Conservation (phyloP, 352 stramenopile genomes). For the Phytophthora sojae region DNA sequence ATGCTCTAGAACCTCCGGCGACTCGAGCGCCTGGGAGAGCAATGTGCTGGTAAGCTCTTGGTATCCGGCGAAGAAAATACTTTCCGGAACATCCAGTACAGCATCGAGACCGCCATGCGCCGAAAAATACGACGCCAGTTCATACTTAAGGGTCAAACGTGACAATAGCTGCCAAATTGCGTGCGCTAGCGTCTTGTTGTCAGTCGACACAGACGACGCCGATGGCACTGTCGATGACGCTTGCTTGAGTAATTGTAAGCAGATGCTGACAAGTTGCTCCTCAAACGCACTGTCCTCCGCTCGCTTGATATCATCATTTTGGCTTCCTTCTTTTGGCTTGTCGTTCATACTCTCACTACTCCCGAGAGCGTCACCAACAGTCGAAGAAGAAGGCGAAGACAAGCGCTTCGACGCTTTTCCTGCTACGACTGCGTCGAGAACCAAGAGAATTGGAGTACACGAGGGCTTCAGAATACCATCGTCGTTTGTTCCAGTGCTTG, state of each 20-base stretch:
- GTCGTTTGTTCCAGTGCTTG: slow-evolving; percentile 2
- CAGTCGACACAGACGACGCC: not conserved
- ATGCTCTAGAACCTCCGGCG: slow-evolving; percentile 82
- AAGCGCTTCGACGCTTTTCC: slow-evolving; percentile 29
- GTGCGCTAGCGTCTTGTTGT: slow-evolving; percentile 52
- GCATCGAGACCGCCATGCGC: slow-evolving; percentile 61
- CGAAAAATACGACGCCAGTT: slow-evolving; percentile 73
- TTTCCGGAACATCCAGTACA: slow-evolving; percentile 57
- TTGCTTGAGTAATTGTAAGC: slow-evolving; percentile 40
- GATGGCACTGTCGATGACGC: slow-evolving; percentile 18
- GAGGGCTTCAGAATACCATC: slow-evolving; percentile 41
- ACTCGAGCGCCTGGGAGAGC: slow-evolving; percentile 81
- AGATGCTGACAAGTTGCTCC: slow-evolving; percentile 47
- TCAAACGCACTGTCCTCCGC: slow-evolving; percentile 35
- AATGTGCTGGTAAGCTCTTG: slow-evolving; percentile 76
- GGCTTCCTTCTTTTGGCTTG: slow-evolving; percentile 22
- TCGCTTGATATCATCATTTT: slow-evolving; percentile 9
- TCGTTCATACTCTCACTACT: slow-evolving; percentile 23
- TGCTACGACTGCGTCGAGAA: slow-evolving; percentile 69
- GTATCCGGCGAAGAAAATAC: slow-evolving; percentile 69
- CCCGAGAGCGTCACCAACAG: slow-evolving; percentile 17
- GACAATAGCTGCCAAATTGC: slow-evolving; percentile 79
- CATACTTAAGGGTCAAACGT: slow-evolving; percentile 75
- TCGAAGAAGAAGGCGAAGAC: slow-evolving; percentile 7
- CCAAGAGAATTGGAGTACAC: slow-evolving; percentile 65